Evolutionary conservation across 441 rosid genomes (phyloP), one percentile per base, ranked within the genome.

Genomic region (Geranium incanum): DNA sequence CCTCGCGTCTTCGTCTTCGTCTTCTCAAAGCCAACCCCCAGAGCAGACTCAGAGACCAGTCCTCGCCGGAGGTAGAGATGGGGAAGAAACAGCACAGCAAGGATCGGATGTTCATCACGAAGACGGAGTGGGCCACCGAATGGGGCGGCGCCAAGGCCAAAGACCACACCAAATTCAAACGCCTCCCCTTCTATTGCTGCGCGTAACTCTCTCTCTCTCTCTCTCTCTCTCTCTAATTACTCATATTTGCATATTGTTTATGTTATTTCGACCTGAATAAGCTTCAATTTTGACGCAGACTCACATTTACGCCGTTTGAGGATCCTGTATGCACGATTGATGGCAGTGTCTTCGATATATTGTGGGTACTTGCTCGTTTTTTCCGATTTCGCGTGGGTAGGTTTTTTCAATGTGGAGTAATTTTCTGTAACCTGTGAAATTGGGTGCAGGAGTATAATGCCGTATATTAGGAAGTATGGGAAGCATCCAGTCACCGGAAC

Each of bases 91-190:
- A 92, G 81, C 97, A 94, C 79, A 92, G 97, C 83, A 90, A 94
- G 70, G 96, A 92, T 72, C 84, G 97, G 8, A 94, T 92, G 97
- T 92, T 45, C 85, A 89, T 92, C 70, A 94, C 97, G 68, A 90
- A 87, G 77, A 92, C 92, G 74, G 99, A 92, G 79, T 94, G 97
- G 99, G 97, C 97, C 71, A 95, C 97, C 23, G 99, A 95, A 70
- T 95, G 97, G 99, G 97, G 99, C 36, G 99, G 99, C 68, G 97
- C 97, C 70, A 95, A 95, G 80, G 85, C 92, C 70, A 95, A 84
- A 81, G 93, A 90, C 70, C 82, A 79, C 9, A 84, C 93, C n/a
- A 95, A 89, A 67, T 95, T 90, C 89, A 90, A 90, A 77, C 90
- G 96, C 74, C 96, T 95, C 52, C 97, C 97, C 59, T 92, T 88